Evolutionary conservation across 73 alveolate species (phyloP).

Genomic region (Uronychia setigera): DNA sequence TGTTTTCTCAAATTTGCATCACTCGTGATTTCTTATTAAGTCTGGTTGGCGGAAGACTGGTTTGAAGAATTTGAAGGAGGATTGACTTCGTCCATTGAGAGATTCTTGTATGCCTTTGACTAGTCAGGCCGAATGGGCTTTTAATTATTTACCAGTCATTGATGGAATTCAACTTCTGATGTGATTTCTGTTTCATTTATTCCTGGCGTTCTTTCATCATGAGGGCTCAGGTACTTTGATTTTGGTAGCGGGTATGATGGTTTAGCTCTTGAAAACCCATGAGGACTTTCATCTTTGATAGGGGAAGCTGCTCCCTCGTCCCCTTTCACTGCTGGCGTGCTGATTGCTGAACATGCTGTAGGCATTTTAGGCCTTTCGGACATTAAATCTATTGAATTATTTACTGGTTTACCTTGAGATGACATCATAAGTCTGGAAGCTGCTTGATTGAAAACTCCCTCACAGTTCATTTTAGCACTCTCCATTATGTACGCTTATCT

Average conservation of each 20-base stretch:
- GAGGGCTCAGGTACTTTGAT: background rate
- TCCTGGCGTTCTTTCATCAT: background rate
- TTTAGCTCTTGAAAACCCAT: background rate
- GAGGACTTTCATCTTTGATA: background rate
- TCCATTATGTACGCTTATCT: background rate
- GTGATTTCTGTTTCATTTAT: background rate
- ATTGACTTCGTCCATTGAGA: too few relatives aligned
- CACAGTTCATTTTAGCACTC: background rate
- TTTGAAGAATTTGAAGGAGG: too few relatives aligned
- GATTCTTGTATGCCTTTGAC: too few relatives aligned
- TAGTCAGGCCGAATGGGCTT: too few relatives aligned
- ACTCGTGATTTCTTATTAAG: too few relatives aligned
- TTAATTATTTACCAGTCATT: too few relatives aligned
- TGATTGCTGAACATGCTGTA: background rate
- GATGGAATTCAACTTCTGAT: background rate
- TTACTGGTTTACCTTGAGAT: background rate
- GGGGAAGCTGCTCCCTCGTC: constrained; percentile 3
- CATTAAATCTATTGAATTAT: background rate
- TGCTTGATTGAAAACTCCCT: background rate
- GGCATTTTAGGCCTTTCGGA: background rate
- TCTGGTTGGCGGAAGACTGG: too few relatives aligned
- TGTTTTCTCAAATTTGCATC: too few relatives aligned
- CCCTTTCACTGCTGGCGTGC: background rate
- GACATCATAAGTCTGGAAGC: background rate
- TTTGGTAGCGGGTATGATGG: background rate